These are phyloP conservation scores for Daldinia loculata DNA, from an alignment of 495 filamentous ascomycete genomes.

Conservation along the genomic window DNA sequence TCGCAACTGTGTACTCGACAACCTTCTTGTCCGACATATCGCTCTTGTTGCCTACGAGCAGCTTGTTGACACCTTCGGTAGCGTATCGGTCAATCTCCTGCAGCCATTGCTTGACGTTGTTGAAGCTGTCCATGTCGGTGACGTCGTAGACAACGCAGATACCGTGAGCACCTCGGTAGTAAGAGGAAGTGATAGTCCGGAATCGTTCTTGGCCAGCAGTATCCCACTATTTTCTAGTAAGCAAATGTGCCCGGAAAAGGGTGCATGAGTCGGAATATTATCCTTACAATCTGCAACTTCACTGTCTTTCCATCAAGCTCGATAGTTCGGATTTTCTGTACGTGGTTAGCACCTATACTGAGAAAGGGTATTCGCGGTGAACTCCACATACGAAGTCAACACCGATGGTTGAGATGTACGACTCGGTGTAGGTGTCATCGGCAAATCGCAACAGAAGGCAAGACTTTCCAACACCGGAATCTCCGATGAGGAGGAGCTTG, in stretches of 20 bases:
- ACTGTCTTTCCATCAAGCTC: conserved; percentile 99
- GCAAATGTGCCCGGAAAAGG: conserved; percentile 18
- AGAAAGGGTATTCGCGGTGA: neutral
- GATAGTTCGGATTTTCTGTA: conserved; percentile 98
- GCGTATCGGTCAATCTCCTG: conserved; percentile 99
- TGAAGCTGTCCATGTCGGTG: conserved; percentile 99
- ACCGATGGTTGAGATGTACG: conserved; percentile 99
- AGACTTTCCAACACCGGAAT: conserved; percentile 99
- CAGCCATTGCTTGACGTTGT: conserved; percentile 99
- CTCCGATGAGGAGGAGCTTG: conserved; percentile 99
- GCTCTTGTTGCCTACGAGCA: conserved; percentile 99
- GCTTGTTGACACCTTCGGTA: conserved; percentile 98
- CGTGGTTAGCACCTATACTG: conserved; percentile 36
- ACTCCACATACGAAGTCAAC: conserved; percentile 88
- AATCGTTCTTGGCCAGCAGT: conserved; percentile 99
- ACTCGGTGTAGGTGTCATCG: conserved; percentile 99
- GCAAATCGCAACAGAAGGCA: conserved; percentile 97
- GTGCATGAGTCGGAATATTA: neutral
- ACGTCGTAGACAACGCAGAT: conserved; percentile 99
- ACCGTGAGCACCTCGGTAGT: conserved; percentile 97
- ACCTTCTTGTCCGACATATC: conserved; percentile 99
- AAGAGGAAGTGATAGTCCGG: conserved; percentile 99
- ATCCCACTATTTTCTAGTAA: conserved; percentile 77
- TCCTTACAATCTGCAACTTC: conserved; percentile 96
- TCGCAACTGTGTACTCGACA: conserved; percentile 98